These are phyloP conservation scores for Plantago ovata DNA, from an alignment of 257 asterid genomes.

Conservation along the genomic window DNA sequence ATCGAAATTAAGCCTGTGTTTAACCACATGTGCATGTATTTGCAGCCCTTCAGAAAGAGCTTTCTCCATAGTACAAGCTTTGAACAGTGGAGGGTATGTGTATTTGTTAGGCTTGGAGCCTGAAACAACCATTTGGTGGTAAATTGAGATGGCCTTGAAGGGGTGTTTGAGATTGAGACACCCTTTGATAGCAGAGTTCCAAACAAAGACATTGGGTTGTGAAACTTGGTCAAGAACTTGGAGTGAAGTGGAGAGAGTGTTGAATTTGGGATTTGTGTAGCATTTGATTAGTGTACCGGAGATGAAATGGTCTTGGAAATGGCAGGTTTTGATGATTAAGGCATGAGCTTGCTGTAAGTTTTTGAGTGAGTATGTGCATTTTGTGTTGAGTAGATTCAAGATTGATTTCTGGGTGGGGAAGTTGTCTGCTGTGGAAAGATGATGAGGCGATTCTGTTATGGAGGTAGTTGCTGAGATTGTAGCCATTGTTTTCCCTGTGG, in stretches of 20 bases:
- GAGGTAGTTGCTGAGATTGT: background rate
- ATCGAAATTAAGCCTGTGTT: constrained; percentile 24
- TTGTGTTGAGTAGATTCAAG: constrained; percentile 37
- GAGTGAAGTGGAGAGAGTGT: constrained; percentile 18
- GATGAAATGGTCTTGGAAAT: constrained; percentile 40
- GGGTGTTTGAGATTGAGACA: constrained; percentile 30
- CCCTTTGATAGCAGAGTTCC: constrained; percentile 36
- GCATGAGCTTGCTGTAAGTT: constrained; percentile 42
- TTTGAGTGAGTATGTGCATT: constrained; percentile 31
- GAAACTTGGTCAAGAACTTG: constrained; percentile 29
- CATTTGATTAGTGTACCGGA: constrained; percentile 39
- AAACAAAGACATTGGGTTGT: constrained; percentile 44
- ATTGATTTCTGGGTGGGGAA: constrained; percentile 29
- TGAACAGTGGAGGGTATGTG: constrained; percentile 40
- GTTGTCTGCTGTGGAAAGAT: constrained; percentile 15
- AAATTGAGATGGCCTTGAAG: constrained; percentile 28
- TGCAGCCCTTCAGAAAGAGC: constrained; percentile 35
- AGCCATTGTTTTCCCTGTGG: background rate
- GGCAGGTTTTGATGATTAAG: constrained; percentile 40
- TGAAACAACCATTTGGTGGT: constrained; percentile 28
- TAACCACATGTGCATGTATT: constrained; percentile 34
- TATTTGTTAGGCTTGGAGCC: constrained; percentile 35
- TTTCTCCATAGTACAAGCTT: constrained; percentile 32
- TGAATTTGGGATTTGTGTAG: constrained; percentile 41
- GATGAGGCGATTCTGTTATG: constrained; percentile 22